Conservation (phyloP, 75 land plant genomes). For the Selaginella moellendorffii region DNA sequence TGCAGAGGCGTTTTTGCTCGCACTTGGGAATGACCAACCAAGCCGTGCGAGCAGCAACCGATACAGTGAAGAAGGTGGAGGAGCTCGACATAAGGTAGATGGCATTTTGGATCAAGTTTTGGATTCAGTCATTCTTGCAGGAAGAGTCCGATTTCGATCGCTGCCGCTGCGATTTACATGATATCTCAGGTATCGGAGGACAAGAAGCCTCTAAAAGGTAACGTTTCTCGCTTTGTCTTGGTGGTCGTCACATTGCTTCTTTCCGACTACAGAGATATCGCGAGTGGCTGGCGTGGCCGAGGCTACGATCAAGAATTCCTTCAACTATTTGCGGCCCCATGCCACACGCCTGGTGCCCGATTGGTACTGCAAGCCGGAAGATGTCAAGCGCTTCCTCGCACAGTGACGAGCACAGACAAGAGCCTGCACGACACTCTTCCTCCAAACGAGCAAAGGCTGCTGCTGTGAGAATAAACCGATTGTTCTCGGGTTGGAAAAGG, state of each 20-base stretch:
- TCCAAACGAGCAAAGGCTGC: too few relatives aligned
- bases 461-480: too few relatives aligned
- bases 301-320: conserved; percentile 64
- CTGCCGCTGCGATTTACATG: conserved; percentile 2
- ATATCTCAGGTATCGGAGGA: background rate
- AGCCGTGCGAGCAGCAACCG: conserved; percentile 88
- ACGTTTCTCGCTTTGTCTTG: background rate
- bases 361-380: conserved; percentile 57
- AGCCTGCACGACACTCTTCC: too few relatives aligned
- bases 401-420: too few relatives aligned
- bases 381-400: conserved; percentile 41
- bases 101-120: background rate
- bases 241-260: background rate
- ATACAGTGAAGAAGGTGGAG: conserved; percentile 73
- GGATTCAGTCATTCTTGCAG: background rate
- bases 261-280: conserved; percentile 44
- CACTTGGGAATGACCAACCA: conserved; percentile 73
- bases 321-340: conserved; percentile 59
- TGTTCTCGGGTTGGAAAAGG: too few relatives aligned
- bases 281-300: conserved; percentile 79
- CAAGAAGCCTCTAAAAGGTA: conserved; percentile 4
- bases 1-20: conserved; percentile 84
- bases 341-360: conserved; percentile 46
- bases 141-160: conserved; percentile 4
- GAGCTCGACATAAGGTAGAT: conserved; percentile 72